phyloP scores from a whole-genome alignment of 2,329 filamentous ascomycete species.

The Pestalotiopsis sp. region DNA sequence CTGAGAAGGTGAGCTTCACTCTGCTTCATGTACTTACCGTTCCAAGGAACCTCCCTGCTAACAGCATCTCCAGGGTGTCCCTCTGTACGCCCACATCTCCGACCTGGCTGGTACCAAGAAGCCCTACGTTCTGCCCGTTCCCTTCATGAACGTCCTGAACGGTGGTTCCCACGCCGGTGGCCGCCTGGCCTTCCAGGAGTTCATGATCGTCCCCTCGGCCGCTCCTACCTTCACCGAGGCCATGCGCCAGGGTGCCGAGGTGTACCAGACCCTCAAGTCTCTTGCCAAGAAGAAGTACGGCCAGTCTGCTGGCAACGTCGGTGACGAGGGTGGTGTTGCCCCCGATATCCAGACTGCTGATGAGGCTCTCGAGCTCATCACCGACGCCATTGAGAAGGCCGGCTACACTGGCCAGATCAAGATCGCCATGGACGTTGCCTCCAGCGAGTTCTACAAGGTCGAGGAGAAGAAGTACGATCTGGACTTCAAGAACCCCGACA shows the following conservation, averaged over 20 bases:
- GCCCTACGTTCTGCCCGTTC: slow-evolving; percentile 86
- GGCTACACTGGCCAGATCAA: slow-evolving; percentile 96
- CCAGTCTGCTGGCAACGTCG: slow-evolving; percentile 97
- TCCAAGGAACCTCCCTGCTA: slow-evolving; percentile 1
- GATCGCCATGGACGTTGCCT: slow-evolving; percentile 99
- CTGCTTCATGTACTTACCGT: background rate
- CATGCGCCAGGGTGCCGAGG: slow-evolving; percentile 93
- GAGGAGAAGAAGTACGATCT: slow-evolving; percentile 99
- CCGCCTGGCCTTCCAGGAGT: slow-evolving; percentile 92
- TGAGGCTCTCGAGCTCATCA: slow-evolving; percentile 96
- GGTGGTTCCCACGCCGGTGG: slow-evolving; percentile 96
- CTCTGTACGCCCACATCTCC: slow-evolving; percentile 86
- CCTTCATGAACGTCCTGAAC: slow-evolving; percentile 94
- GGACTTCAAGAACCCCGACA: slow-evolving; percentile 99
- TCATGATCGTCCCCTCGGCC: slow-evolving; percentile 88
- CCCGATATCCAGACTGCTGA: slow-evolving; percentile 97
- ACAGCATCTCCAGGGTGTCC: slow-evolving; percentile 59
- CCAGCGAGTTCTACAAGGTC: slow-evolving; percentile 98
- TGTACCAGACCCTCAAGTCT: slow-evolving; percentile 96
- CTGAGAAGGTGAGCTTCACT: slow-evolving; percentile 67
- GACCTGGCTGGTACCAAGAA: slow-evolving; percentile 89
- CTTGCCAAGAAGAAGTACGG: slow-evolving; percentile 99
- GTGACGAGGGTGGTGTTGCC: slow-evolving; percentile 99
- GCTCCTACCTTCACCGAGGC: slow-evolving; percentile 94
- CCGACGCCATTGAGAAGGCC: slow-evolving; percentile 88